phyloP scores from a whole-genome alignment of 179 eudicot species.

The Heliamphora pulchella region DNA sequence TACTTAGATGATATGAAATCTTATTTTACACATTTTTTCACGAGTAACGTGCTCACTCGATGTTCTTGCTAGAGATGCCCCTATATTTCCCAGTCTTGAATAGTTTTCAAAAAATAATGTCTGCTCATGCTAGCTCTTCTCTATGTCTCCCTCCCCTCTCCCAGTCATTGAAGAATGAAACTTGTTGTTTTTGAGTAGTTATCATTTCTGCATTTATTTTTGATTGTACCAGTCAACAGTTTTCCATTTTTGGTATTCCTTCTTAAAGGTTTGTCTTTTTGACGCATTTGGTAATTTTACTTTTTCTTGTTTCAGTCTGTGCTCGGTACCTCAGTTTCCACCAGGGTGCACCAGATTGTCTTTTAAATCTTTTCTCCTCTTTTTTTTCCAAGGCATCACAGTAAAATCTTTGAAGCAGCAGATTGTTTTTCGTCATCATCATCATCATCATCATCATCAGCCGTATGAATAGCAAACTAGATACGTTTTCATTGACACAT shows the following conservation, averaged over 20 bases:
- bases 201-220: slow-evolving; percentile 1
- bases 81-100: too few species aligned
- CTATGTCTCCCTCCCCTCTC: too few species aligned
- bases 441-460: not conserved
- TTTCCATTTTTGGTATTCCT: not conserved
- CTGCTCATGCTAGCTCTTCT: too few species aligned
- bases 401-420: not conserved
- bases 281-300: slow-evolving; percentile 9
- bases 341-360: not conserved
- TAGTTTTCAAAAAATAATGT: too few species aligned
- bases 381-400: not conserved
- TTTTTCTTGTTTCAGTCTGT: not conserved
- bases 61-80: too few species aligned
- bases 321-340: not conserved
- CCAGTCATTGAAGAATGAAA: slow-evolving; percentile 9
- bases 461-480: not conserved
- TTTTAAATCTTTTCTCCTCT: too few species aligned
- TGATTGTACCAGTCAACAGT: not conserved
- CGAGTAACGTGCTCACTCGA: too few species aligned
- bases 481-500: too few species aligned
- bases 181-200: slow-evolving; percentile 4
- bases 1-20: too few species aligned
- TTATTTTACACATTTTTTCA: too few species aligned
- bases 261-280: not conserved
- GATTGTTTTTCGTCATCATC: slow-evolving; percentile 12